Evolutionary conservation across 1,139 yeast genomes (phyloP), one percentile per base, ranked within the genome.

Genomic region (Diutina siamensis): DNA sequence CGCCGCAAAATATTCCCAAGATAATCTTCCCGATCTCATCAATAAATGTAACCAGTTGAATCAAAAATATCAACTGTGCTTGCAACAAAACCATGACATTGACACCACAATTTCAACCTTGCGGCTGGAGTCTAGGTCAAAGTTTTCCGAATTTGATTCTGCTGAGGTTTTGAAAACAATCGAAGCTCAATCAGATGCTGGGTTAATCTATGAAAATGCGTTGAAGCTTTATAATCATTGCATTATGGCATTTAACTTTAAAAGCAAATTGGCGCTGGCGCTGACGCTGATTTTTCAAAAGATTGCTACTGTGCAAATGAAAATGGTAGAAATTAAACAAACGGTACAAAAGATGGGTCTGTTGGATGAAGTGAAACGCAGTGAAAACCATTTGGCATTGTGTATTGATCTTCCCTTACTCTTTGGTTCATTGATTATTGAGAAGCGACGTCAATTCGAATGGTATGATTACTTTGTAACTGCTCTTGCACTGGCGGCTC

Each of bases 361-460:
- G 1, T 58, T 70, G 19, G 52, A 57, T 22, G 49, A 52, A 21
- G 63, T 71, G 38, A 70, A 72, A 48, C 58, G 57, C 3, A 55
- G 63, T 15, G 81, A 76, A 54, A 67, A 74, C 44, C 64, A 65
- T 46, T 57, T 77, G 13, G 71, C 80, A 1, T 56, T 74, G 15
- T 80, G 86, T 1, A 72, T 80, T 17, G 96, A 87, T 57, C 59
- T 88, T 45, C 97, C 97, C 0, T 63, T 86, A 36, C 63, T 87
- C 1, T 86, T 85, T 58, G 97, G 97, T 1, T 73, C 84, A 27
- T 71, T 80, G 57, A 57, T 86, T 21, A 73, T 88, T 40, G 96
- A 89, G 55, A 70, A 68, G 44, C 62, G 83, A 47, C 72, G 94
- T 46, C 80, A 92, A 50, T 65, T 66, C 40, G 79, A 78, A 51